Evolutionary conservation across 2,329 filamentous ascomycete species (phyloP), one percentile per base, ranked within the genome.

Genomic region (Chaetoscypha palmicola): DNA sequence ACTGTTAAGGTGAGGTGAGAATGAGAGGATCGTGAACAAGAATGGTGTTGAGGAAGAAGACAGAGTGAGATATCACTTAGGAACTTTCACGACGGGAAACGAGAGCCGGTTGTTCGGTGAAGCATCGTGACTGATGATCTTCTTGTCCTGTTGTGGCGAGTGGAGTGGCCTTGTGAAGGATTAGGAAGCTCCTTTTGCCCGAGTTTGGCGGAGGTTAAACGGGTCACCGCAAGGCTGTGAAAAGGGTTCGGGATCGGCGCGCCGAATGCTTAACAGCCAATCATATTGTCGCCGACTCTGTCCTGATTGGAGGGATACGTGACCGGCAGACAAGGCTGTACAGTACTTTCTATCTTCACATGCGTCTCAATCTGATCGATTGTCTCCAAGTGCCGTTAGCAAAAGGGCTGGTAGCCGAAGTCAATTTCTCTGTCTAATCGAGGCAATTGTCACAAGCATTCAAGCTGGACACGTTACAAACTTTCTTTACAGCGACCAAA

Each of bases 181-280:
- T n/a, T 10, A 22, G 24, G n/a, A 41, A n/a, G 14, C 38, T 41
- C 38, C 38, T 30, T 41, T 41, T 32, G 38, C 38, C 38, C 38
- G 38, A 41, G 22, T 33, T 22, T 32, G 26, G 26, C 32, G 32
- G 32, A 34, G 32, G 10, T n/a, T 34, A 34, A 16, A 16, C 10
- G 14, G 32, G 32, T 9, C 24, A 28, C 24, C 24, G 12, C 24
- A 12, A 28, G 7, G 24, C 24, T 28, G n/a, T n/a, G n/a, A n/a
- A n/a, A n/a, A n/a, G n/a, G n/a, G n/a, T n/a, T n/a, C n/a, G n/a
- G n/a, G n/a, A n/a, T n/a, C n/a, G n/a, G n/a, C n/a, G n/a, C n/a
- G n/a, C n/a, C n/a, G n/a, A n/a, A n/a, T n/a, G n/a, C n/a, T n/a
- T n/a, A n/a, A n/a, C n/a, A n/a, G n/a, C n/a, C n/a, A n/a, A n/a